Conservation (phyloP, 2,329 filamentous ascomycete genomes). For the Xylariaceae sp. region DNA sequence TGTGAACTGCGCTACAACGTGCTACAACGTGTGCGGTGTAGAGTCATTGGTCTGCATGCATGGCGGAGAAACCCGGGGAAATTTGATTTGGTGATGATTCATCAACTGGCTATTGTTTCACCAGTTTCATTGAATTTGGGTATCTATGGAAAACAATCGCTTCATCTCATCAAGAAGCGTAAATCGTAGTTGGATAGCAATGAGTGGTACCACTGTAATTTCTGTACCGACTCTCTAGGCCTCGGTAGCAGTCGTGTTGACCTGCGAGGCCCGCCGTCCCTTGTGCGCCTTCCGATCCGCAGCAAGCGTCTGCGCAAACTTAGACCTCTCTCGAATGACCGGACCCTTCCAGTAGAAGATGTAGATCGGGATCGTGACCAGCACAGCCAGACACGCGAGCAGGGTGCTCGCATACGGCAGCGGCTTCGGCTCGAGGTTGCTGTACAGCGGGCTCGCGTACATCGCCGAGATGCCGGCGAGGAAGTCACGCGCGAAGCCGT, state of each 20-base stretch:
- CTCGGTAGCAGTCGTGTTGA: not conserved
- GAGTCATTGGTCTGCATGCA: no score
- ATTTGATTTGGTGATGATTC: no score
- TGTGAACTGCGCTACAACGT: no score
- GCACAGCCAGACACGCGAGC: conserved; percentile 42
- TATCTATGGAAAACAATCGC: no score
- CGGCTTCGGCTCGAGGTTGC: conserved; percentile 37
- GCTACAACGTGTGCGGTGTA: no score
- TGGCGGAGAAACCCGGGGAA: no score
- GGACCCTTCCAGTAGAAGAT: conserved; percentile 53
- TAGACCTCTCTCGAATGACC: conserved; percentile 40
- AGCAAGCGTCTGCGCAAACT: conserved; percentile 35
- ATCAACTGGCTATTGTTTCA: no score
- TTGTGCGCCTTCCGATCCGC: conserved; percentile 1
- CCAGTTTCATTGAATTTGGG: no score
- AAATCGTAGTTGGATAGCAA: no score
- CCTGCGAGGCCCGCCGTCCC: not conserved
- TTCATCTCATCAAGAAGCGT: no score
- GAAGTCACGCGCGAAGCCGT: conserved; percentile 59
- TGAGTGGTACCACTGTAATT: no score
- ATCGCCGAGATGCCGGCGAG: conserved; percentile 57
- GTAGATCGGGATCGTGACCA: conserved; percentile 49
- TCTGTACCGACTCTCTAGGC: not conserved
- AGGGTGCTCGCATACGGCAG: conserved; percentile 49
- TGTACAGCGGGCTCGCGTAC: conserved; percentile 50